Evolutionary conservation across 1,284 basidiomycete genomes (phyloP).

Genomic region (Termitomyces sp.): DNA sequence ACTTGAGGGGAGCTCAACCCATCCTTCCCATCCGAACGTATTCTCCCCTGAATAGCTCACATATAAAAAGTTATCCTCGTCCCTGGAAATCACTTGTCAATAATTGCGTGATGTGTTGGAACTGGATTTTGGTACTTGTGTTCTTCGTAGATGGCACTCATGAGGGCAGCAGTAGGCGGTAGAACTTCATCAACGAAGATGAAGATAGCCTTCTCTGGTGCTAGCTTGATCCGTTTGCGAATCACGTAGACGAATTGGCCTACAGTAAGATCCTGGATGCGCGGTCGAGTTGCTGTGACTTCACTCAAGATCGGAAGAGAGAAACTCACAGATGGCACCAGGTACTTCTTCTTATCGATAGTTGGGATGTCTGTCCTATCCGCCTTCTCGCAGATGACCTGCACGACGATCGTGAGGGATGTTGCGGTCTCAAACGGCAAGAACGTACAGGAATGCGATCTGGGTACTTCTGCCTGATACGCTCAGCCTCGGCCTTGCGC

Average conservation of each 20-base stretch:
- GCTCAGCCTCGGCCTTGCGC: conserved; percentile 96
- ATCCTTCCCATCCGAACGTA: conserved; percentile 71
- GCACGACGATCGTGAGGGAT: conserved; percentile 5
- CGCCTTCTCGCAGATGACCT: conserved; percentile 99
- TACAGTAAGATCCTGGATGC: conserved; percentile 86
- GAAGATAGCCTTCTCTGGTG: conserved; percentile 99
- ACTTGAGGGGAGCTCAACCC: conserved; percentile 44
- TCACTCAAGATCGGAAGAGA: conserved; percentile 5
- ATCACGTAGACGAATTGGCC: conserved; percentile 99
- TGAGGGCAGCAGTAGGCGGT: conserved; percentile 95
- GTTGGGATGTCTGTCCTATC: conserved; percentile 98
- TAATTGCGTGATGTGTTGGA: neutral
- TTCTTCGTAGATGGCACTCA: conserved; percentile 99
- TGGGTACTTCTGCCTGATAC: conserved; percentile 97
- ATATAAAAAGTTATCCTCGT: conserved; percentile 95
- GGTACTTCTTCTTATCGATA: conserved; percentile 99
- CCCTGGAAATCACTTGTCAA: conserved; percentile 45
- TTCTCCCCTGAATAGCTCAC: conserved; percentile 98
- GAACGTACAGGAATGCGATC: conserved; percentile 92
- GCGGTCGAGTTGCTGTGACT: neutral
- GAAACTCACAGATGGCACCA: conserved; percentile 87
- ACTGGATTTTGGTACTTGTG: conserved; percentile 76
- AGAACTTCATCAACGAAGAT: conserved; percentile 99
- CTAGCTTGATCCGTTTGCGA: conserved; percentile 99
- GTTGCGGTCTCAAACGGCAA: neutral